Base-by-base conservation (phyloP, 345 rosid species). In the Citrus glauca region DNA sequence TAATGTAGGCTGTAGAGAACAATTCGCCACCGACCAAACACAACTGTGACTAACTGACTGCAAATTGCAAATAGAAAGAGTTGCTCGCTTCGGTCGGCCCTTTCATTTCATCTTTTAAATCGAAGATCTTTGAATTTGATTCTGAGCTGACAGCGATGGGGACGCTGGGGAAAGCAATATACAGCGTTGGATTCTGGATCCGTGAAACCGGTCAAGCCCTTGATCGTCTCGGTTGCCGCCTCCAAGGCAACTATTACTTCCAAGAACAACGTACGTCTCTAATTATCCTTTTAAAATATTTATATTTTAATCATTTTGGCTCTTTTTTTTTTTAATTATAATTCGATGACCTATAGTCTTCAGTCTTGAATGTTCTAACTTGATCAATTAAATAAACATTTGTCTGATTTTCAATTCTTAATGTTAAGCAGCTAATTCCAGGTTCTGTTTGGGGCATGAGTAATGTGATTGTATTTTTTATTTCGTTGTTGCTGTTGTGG, bases 181-280 rank as follows among this genome's bases (percentile, higher is more conserved):
- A 94, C 90, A 67, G 81, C 85, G 92, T 93, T 37, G 98, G 97
- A 66, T 90, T 94, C 84, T 94, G 98, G 98, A 90, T 94, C 89
- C 91, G 98, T 24, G 97, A 93, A 89, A 91, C 94, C 40, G 97
- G 98, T 57, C 98, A 92, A 80, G 97, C 97, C 4, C 96, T 94
- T 78, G 97, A 94, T 91, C 98, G 97, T 42, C 94, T 94, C 56
- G 98, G 97, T 50, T 87, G 94, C 86, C 98, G 97, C 69, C 90
- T 94, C 77, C 98, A 94, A 77, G 94, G 97, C 68, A 91, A 83
- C 70, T 82, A 86, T 57, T 84, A 84, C 82, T 91, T 94, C 85
- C 94, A 90, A 40, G 98, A 91, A 81, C 91, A 94, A 74, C 80
- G 92, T 87, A 73, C n/a, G 75, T 66, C 77, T 65, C 66, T 74